Conservation (phyloP, 345 rosid species). For the Hibiscus syriacus region DNA sequence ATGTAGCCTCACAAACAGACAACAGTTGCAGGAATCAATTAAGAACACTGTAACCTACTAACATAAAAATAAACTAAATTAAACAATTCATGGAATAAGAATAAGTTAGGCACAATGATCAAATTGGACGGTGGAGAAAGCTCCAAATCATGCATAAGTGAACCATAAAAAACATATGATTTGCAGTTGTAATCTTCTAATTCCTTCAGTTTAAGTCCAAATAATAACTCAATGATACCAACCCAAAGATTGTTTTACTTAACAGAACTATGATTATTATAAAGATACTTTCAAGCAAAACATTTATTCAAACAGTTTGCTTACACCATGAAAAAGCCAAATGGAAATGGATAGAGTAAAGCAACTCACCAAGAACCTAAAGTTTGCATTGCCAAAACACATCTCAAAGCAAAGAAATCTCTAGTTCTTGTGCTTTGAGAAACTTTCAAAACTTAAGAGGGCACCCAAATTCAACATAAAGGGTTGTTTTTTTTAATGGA, state of each 20-base stretch:
- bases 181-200: conserved; percentile 13
- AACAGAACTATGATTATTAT: neutral
- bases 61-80: neutral
- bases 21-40: conserved; percentile 35
- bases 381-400: conserved; percentile 33
- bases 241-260: neutral
- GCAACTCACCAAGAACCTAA: conserved; percentile 32
- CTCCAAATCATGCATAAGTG: conserved; percentile 24
- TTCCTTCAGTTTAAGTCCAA: conserved; percentile 5
- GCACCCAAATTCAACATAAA: conserved; percentile 21
- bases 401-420: conserved; percentile 12
- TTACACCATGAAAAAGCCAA: no score
- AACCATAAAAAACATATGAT: conserved; percentile 15
- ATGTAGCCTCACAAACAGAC: conserved; percentile 29
- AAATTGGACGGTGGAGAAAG: neutral
- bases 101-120: neutral
- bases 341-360: neutral
- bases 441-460: conserved; percentile 18
- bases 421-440: conserved; percentile 5
- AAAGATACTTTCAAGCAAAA: neutral
- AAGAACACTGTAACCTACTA: conserved; percentile 16
- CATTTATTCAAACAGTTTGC: neutral
- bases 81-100: conserved; percentile 6
- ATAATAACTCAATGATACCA: neutral
- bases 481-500: neutral